Conservation (phyloP, 495 filamentous ascomycete species). For the Penicillium coprophilum region DNA sequence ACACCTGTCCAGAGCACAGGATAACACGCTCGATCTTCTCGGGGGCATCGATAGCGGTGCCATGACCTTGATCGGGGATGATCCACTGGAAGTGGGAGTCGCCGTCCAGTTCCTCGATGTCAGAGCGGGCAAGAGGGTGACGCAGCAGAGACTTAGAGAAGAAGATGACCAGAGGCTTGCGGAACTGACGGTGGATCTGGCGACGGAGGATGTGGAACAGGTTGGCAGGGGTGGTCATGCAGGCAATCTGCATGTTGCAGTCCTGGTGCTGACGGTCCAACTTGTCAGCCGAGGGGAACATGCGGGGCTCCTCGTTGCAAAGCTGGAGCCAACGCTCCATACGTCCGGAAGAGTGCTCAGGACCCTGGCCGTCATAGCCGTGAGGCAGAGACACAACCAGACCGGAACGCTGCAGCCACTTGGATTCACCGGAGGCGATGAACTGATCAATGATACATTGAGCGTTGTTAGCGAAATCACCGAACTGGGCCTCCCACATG, state of each 20-base stretch:
- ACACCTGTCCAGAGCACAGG: constrained; percentile 93
- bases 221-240: constrained; percentile 90
- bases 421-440: constrained; percentile 93
- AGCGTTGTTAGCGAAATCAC: constrained; percentile 98
- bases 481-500: constrained; percentile 99
- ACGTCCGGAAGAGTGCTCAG: constrained; percentile 95
- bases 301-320: constrained; percentile 94
- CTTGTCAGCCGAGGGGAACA: constrained; percentile 84
- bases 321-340: constrained; percentile 98
- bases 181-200: constrained; percentile 98
- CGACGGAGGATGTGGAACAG: constrained; percentile 93
- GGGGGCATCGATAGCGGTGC: constrained; percentile 66
- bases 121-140: constrained; percentile 85
- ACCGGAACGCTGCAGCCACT: constrained; percentile 97
- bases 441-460: constrained; percentile 99
- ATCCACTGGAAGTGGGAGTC: constrained; percentile 96
- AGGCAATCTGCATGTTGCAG: constrained; percentile 98
- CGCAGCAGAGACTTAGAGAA: constrained; percentile 95
- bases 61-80: constrained; percentile 83
- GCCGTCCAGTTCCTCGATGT: constrained; percentile 83
- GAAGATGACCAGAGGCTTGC: constrained; percentile 95
- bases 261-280: constrained; percentile 98
- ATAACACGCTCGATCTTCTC: constrained; percentile 93
- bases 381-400: constrained; percentile 93
- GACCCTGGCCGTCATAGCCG: constrained; percentile 97